Conservation (phyloP, 495 filamentous ascomycete species). For the Aspergillus diversus region DNA sequence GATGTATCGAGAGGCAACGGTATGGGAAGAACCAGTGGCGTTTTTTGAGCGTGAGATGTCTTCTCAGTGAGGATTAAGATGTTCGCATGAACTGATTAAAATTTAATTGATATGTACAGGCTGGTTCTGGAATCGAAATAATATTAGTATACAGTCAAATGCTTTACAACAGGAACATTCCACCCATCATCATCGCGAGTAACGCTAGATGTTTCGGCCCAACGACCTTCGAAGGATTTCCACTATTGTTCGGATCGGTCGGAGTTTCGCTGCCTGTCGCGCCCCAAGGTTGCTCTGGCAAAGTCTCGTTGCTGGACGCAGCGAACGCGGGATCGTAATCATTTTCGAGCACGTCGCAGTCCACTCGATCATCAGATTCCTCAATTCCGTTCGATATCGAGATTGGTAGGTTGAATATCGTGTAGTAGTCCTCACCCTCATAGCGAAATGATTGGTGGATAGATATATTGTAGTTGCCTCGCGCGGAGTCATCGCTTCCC, state of each 20-base stretch:
- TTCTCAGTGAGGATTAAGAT: neutral
- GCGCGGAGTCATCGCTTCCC: conserved; percentile 28
- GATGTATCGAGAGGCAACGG: neutral
- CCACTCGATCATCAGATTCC: conserved; percentile 25
- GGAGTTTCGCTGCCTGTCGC: neutral
- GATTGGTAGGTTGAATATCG: conserved; percentile 70
- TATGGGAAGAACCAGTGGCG: neutral
- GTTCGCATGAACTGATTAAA: too few relatives aligned
- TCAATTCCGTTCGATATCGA: conserved; percentile 65
- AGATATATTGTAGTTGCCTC: conserved; percentile 59
- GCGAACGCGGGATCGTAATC: conserved; percentile 22
- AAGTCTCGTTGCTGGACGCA: conserved; percentile 17
- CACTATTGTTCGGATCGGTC: neutral
- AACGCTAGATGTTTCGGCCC: conserved; percentile 7
- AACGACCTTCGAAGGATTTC: neutral
- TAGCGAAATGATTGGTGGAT: conserved; percentile 69
- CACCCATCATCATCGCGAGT: conserved; percentile 10
- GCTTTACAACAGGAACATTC: neutral
- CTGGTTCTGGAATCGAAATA: too few relatives aligned
- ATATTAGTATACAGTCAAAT: neutral
- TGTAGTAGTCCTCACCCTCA: conserved; percentile 64
- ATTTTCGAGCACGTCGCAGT: conserved; percentile 31
- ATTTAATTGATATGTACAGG: too few relatives aligned
- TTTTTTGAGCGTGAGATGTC: neutral
- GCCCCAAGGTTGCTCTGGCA: conserved; percentile 17